Conservation (phyloP, 495 filamentous ascomycete species). For the Talaromyces proteolyticus region DNA sequence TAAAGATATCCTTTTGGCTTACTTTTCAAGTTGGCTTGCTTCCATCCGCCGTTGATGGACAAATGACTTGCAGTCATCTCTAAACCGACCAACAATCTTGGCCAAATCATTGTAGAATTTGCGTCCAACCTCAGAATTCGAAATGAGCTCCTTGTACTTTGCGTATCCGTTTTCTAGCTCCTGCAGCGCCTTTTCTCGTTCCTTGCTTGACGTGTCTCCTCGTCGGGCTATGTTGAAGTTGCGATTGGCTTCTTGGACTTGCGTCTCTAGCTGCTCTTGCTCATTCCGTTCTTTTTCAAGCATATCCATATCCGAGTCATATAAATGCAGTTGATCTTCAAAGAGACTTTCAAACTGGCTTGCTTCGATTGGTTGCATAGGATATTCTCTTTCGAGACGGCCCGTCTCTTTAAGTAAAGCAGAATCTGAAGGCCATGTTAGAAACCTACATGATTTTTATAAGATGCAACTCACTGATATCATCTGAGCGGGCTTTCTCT, state of each 20-base stretch:
- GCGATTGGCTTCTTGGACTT: conserved; percentile 67
- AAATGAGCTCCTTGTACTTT: conserved; percentile 91
- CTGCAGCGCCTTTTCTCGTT: conserved; percentile 83
- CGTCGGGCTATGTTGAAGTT: conserved; percentile 64
- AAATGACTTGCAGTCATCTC: conserved; percentile 74
- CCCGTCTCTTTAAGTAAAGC: conserved; percentile 78
- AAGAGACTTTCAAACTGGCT: conserved; percentile 91
- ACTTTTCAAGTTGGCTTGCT: conserved; percentile 71
- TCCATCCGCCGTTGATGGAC: conserved; percentile 75
- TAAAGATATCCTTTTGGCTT: conserved; percentile 18
- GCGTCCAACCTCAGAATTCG: conserved; percentile 78
- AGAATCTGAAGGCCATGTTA: conserved; percentile 33
- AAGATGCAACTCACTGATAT: conserved; percentile 59
- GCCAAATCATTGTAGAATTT: conserved; percentile 97
- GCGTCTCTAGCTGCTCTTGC: conserved; percentile 63
- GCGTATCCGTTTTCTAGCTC: conserved; percentile 86
- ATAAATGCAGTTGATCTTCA: conserved; percentile 71
- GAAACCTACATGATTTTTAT: not conserved
- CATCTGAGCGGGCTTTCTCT: conserved; percentile 76
- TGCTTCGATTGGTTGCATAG: conserved; percentile 75
- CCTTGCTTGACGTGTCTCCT: conserved; percentile 67
- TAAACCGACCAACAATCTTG: conserved; percentile 71
- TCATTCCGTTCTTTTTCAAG: conserved; percentile 66
- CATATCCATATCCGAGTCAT: conserved; percentile 67
- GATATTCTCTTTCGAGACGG: conserved; percentile 76